Conservation (phyloP, 1,284 basidiomycete species). For the Chiua sp. region DNA sequence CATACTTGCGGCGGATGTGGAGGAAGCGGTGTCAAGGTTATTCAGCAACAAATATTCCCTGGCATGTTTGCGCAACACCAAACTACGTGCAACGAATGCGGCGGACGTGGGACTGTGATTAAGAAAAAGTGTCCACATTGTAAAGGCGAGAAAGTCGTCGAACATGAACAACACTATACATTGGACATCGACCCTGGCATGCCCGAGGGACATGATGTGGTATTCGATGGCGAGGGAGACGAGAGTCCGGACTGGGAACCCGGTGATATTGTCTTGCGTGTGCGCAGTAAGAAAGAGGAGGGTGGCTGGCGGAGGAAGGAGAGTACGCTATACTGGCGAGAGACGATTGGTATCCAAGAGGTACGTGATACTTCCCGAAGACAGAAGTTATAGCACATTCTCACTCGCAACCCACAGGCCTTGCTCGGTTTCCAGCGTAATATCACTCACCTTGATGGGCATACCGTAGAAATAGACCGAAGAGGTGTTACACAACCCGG, state of each 20-base stretch:
- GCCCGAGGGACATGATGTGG: slow-evolving; percentile 90
- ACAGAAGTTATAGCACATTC: slow-evolving; percentile 1
- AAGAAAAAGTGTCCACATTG: slow-evolving; percentile 82
- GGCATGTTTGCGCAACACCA: slow-evolving; percentile 92
- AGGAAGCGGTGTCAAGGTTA: slow-evolving; percentile 85
- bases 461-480: slow-evolving; percentile 73
- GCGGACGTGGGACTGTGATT: slow-evolving; percentile 83
- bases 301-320: slow-evolving; percentile 91
- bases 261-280: slow-evolving; percentile 87
- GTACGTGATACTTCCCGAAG: slow-evolving; percentile 46
- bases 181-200: slow-evolving; percentile 87
- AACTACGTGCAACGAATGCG: slow-evolving; percentile 79
- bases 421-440: slow-evolving; percentile 84
- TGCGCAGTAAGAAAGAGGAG: slow-evolving; percentile 74
- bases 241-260: slow-evolving; percentile 93
- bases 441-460: slow-evolving; percentile 90
- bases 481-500: slow-evolving; percentile 90
- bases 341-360: slow-evolving; percentile 90
- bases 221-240: slow-evolving; percentile 93
- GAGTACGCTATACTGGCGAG: slow-evolving; percentile 86
- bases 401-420: slow-evolving; percentile 52
- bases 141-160: slow-evolving; percentile 80
- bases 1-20: slow-evolving; percentile 81
- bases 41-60: slow-evolving; percentile 94
- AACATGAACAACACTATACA: slow-evolving; percentile 82